A percentile compares a stretch with the other conserved stretches of the same genome.
Evolutionary conservation across 106 monocot species (phyloP).

Genomic region (Dendrobium nobile): DNA sequence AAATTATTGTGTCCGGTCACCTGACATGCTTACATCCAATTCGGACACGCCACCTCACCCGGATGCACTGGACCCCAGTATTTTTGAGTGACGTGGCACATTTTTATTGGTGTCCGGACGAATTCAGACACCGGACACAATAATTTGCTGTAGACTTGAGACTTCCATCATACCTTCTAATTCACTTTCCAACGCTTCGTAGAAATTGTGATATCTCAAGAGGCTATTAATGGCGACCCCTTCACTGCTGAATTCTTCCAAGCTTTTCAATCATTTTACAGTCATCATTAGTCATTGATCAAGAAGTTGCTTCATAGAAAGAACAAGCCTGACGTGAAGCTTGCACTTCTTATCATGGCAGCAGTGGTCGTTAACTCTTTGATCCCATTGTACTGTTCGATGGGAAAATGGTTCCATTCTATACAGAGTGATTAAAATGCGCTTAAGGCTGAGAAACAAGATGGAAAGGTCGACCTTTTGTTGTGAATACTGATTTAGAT

Average conservation of each 20-base stretch:
- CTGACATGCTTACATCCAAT: no score
- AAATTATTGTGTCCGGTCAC: fast-evolving
- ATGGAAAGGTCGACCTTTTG: constrained; percentile 55
- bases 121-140: no score
- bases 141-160: fast-evolving
- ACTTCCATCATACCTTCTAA: constrained; percentile 58
- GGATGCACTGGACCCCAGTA: no score
- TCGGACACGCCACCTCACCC: no score
- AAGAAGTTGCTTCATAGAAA: constrained; percentile 59
- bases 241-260: constrained; percentile 79
- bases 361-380: constrained; percentile 60
- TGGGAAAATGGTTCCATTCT: constrained; percentile 89
- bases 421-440: constrained; percentile 44
- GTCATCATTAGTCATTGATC: constrained; percentile 62
- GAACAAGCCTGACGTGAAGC: constrained; percentile 62
- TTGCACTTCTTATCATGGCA: constrained; percentile 57
- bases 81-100: no score
- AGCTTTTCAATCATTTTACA: constrained; percentile 62
- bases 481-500: constrained; percentile 64
- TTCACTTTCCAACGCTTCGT: constrained; percentile 68
- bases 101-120: no score
- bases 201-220: constrained; percentile 58
- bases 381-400: constrained; percentile 54
- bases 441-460: constrained; percentile 36
- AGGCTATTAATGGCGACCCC: constrained; percentile 43